Percentiles rank a stretch among this genome's conserved stretches.
Conservation (phyloP, 2,329 filamentous ascomycete genomes). For the Xylariales sp. region DNA sequence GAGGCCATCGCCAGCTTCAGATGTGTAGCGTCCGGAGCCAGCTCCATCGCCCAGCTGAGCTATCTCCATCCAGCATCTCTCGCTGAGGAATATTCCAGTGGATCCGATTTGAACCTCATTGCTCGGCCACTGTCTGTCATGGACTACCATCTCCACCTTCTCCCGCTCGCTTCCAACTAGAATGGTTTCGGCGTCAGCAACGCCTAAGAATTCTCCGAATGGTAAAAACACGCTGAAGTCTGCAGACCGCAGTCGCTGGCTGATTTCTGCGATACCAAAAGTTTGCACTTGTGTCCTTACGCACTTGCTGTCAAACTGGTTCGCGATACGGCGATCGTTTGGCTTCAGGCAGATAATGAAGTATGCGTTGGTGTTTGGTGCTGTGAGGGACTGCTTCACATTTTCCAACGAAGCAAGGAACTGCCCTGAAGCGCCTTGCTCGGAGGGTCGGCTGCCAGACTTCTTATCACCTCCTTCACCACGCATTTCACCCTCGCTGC, state of each 20-base stretch:
- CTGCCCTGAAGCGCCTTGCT: slow-evolving; percentile 88
- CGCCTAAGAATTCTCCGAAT: slow-evolving; percentile 89
- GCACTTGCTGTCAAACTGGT: slow-evolving; percentile 98
- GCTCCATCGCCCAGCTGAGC: slow-evolving; percentile 66
- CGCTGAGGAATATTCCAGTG: slow-evolving; percentile 92
- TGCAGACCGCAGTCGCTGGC: slow-evolving; percentile 83
- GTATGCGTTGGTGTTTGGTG: slow-evolving; percentile 84
- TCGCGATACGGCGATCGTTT: slow-evolving; percentile 93
- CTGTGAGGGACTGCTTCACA: slow-evolving; percentile 79
- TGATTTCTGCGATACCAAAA: slow-evolving; percentile 95
- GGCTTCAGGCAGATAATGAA: slow-evolving; percentile 97
- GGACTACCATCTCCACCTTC: slow-evolving; percentile 85
- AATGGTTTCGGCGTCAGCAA: slow-evolving; percentile 77
- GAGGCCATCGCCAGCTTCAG: slow-evolving; percentile 60
- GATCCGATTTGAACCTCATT: slow-evolving; percentile 89
- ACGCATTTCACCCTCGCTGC: slow-evolving; percentile 42
- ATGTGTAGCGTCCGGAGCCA: slow-evolving; percentile 49
- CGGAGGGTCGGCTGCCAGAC: slow-evolving; percentile 42
- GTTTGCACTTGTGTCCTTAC: slow-evolving; percentile 92
- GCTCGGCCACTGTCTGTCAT: slow-evolving; percentile 85
- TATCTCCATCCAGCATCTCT: slow-evolving; percentile 91
- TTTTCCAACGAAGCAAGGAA: slow-evolving; percentile 87
- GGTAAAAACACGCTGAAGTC: slow-evolving; percentile 96
- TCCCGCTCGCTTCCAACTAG: slow-evolving; percentile 90
- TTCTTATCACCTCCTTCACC: slow-evolving; percentile 22